Evolutionary conservation across 371 early-diverging fungal species (phyloP).

Genomic region (Smittium culicis): DNA sequence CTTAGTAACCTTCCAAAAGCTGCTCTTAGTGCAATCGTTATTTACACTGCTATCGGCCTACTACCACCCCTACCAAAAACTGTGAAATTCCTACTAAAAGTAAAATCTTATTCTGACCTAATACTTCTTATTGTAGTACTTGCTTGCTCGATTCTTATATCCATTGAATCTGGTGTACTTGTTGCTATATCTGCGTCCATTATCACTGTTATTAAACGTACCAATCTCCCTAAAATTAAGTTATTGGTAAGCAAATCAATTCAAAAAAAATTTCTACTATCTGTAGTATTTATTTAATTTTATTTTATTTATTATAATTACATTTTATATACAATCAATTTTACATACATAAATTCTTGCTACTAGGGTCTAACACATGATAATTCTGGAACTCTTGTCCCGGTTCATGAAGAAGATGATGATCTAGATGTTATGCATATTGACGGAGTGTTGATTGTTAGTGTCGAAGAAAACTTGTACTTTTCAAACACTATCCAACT

Average conservation of each 20-base stretch:
- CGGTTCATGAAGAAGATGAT: slow-evolving; percentile 35
- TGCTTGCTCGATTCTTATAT: slow-evolving; percentile 61
- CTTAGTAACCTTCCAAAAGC: slow-evolving; percentile 79
- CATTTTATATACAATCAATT: too few species aligned
- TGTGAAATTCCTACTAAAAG: slow-evolving; percentile 58
- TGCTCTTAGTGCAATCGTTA: slow-evolving; percentile 69
- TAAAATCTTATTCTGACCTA: slow-evolving; percentile 78
- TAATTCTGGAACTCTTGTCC: not conserved
- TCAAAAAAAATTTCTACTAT: not conserved
- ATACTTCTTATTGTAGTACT: slow-evolving; percentile 65
- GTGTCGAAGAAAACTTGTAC: slow-evolving; percentile 77
- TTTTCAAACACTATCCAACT: slow-evolving; percentile 92
- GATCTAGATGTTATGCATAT: slow-evolving; percentile 54
- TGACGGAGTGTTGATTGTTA: slow-evolving; percentile 68
- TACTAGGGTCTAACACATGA: not conserved
- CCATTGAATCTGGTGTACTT: slow-evolving; percentile 81
- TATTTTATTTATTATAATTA: too few species aligned
- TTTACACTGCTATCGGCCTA: slow-evolving; percentile 68
- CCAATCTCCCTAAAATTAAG: slow-evolving; percentile 67
- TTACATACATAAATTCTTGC: too few species aligned
- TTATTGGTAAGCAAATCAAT: slow-evolving; percentile 22
- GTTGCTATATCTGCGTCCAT: slow-evolving; percentile 72
- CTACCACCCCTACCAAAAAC: slow-evolving; percentile 67
- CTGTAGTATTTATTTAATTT: not conserved
- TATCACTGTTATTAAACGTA: slow-evolving; percentile 75